Conservation (phyloP, 2,329 filamentous ascomycete genomes). For the Talaromyces albobiverticillius region DNA sequence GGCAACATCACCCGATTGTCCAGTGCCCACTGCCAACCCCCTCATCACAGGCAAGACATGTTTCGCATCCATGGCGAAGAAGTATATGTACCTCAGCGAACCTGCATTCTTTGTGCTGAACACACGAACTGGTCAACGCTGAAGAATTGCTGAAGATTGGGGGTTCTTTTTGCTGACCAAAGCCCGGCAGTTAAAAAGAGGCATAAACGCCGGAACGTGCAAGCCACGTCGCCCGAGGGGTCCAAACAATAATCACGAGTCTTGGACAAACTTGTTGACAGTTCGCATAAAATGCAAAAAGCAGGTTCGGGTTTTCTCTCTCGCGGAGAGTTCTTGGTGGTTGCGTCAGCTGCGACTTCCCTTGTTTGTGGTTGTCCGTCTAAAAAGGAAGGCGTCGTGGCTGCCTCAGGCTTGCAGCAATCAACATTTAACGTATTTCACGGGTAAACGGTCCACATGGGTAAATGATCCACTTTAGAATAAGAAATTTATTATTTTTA, state of each 20-base stretch:
- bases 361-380: neutral
- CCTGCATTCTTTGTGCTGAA: neutral
- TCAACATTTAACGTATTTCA: no score
- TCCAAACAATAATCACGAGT: no score
- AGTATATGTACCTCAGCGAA: neutral
- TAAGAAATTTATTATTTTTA: no score
- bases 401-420: neutral
- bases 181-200: neutral
- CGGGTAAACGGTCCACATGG: no score
- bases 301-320: no score
- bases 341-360: no score
- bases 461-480: no score
- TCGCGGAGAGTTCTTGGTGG: no score
- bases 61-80: neutral
- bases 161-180: neutral
- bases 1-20: neutral
- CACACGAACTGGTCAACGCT: neutral
- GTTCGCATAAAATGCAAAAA: no score
- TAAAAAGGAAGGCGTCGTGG: neutral
- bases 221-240: no score
- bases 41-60: neutral
- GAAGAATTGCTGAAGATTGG: neutral
- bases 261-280: no score
- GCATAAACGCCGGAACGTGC: conserved; percentile 1
- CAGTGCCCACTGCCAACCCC: no score